Evolutionary conservation across 2,329 filamentous ascomycete species (phyloP).

Genomic region (Colletotrichum liaoningense): DNA sequence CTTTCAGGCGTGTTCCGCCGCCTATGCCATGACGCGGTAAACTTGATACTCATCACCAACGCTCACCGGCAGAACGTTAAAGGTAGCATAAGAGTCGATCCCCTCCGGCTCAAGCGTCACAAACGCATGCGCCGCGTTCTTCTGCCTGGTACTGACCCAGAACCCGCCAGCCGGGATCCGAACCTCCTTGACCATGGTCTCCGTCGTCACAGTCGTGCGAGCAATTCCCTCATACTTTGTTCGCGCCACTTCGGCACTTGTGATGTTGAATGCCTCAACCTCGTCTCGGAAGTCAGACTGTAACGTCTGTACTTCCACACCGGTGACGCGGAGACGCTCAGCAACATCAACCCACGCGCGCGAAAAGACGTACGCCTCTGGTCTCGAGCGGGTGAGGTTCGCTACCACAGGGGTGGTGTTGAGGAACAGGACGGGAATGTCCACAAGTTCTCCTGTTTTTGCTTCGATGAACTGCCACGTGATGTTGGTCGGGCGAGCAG

Average conservation of each 20-base stretch:
- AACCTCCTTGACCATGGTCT: conserved; percentile 35
- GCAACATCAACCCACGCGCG: conserved; percentile 43
- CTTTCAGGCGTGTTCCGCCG: no score
- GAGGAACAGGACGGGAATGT: conserved; percentile 43
- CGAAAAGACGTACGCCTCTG: conserved; percentile 45
- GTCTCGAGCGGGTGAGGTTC: conserved; percentile 45
- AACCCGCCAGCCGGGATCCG: conserved; percentile 44
- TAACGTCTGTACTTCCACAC: conserved; percentile 41
- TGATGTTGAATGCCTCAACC: conserved; percentile 44
- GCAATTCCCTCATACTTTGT: conserved; percentile 44
- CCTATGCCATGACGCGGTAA: conserved; percentile 38
- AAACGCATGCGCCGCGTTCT: conserved; percentile 45
- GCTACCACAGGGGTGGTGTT: conserved; percentile 42
- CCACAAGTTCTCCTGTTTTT: conserved; percentile 41
- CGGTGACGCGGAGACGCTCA: conserved; percentile 40
- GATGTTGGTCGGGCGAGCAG: conserved; percentile 35
- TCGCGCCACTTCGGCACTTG: conserved; percentile 35
- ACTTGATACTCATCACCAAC: conserved; percentile 46
- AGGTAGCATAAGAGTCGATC: conserved; percentile 46
- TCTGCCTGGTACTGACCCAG: conserved; percentile 45
- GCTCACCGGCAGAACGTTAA: conserved; percentile 43
- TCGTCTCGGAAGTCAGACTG: conserved; percentile 38
- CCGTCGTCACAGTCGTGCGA: conserved; percentile 38
- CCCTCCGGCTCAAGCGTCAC: conserved; percentile 46
- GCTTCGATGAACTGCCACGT: conserved; percentile 42